phyloP scores from a whole-genome alignment of 1,139 yeast genomes.

The Yamadazyma triangularis region DNA sequence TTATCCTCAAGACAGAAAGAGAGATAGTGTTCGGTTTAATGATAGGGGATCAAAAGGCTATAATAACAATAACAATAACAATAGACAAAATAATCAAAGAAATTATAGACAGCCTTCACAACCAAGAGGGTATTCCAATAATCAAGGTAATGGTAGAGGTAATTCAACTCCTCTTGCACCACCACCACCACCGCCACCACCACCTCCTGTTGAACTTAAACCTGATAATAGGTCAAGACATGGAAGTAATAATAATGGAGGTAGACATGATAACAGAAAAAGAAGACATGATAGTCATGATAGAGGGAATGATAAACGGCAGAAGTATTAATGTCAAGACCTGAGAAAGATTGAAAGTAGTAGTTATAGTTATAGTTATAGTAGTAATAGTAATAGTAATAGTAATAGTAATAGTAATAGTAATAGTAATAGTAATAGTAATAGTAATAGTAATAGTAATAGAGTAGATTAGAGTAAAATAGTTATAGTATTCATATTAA shows the following conservation, averaged over 20 bases:
- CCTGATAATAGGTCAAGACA: constrained; percentile 1
- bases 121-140: constrained; percentile 4
- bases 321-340: constrained; percentile 19
- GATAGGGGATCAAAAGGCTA: constrained; percentile 1
- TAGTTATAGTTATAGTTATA: not conserved
- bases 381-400: too few relatives aligned
- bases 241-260: constrained; percentile 5
- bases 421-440: too few relatives aligned
- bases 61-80: constrained; percentile 2
- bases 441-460: too few relatives aligned
- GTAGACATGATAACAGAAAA: constrained; percentile 14
- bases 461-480: too few relatives aligned
- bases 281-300: constrained; percentile 22
- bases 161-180: constrained; percentile 8
- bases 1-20: not conserved
- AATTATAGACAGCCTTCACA: constrained; percentile 15
- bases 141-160: constrained; percentile 1
- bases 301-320: constrained; percentile 30
- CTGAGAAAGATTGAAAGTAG: not conserved
- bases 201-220: constrained; percentile 16
- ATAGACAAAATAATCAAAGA: constrained; percentile 1
- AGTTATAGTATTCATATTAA: too few relatives aligned
- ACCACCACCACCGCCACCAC: constrained; percentile 18
- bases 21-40: not conserved
- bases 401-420: too few relatives aligned